Base-by-base conservation (phyloP, 2,329 filamentous ascomycete species). In the Remersonia thermophila region DNA sequence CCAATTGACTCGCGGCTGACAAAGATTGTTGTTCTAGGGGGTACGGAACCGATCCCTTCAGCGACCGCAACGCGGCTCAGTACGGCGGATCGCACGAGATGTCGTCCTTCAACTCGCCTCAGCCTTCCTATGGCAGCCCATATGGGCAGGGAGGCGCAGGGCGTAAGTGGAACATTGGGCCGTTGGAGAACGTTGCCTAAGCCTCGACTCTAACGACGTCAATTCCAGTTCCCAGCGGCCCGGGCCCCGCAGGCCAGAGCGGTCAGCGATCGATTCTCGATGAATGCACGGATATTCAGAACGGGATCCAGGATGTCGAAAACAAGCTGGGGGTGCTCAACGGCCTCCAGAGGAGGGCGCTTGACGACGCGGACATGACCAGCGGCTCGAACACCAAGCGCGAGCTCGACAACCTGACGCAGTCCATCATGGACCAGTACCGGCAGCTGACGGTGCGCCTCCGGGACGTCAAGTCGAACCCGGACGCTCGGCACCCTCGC, bases 341-440 rank as follows among this genome's bases (percentile, higher is more conserved):
- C 50, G 70, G 69, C 56, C 67, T 84, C 27, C 83, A 89, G 55
- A 71, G 73, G 53, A 70, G 76, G 44, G 73, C 78, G 25, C 73
- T 94, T 45, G 73, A 77, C 51, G 82, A 85, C 50, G 76, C 81
- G 42, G 82, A 87, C 54, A 78, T 77, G 49, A 75, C 74, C 29
- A 65, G 71, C 33, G 73, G 76, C 36, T 80, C 77, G 51, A 67
- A 73, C 41, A 71, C 72, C 30, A 73, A 76, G 49, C 72, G 72
- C 43, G 71, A 82, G 51, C 73, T 95, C 46, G 83, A 93, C 44
- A 63, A 66, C 38, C 68, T 87, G 39, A 80, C 77, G 47, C 69
- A 78, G 30, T 79, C 89, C 46, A 89, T 87, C 48, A 93, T 93
- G 77, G 73, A 73, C 35, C 68, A 78, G 37, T 94, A 93, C 67